Base-by-base conservation (phyloP, 441 rosid species). In the Metrosideros polymorpha region DNA sequence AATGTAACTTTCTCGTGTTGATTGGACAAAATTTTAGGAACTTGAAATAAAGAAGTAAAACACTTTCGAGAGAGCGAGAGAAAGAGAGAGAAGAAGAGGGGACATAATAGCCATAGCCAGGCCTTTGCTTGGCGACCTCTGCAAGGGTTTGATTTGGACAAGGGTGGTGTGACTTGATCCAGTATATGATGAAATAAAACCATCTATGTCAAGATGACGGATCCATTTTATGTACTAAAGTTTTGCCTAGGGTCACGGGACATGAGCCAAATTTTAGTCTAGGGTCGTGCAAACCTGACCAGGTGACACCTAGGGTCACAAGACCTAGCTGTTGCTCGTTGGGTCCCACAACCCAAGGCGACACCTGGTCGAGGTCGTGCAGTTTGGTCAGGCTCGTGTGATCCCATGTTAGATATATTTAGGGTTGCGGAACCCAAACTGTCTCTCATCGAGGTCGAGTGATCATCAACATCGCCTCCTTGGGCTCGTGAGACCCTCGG, bases 301-400 rank as follows among this genome's bases (percentile, higher is more conserved):
- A 2, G 12, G 15, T 24, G 25, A 35, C 12, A 14, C 15, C 14
- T 5, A 35, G 22, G 45, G 4, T 66, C 2, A 2, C 3, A 10
- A 12, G 25, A 35, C 27, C 45, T 6, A 35, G 27, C 45, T 24
- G 5, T 22, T 66, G 39, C 39, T 15, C 4, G 15, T 66, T 66
- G 25, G 43, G 76, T 32, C 76, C 6, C 3, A 6, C 76, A 18
- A 51, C 53, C 22, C 19, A 17, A 63, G 39, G 12, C 35, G 9
- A 61, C 1, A 6, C 25, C 12, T 9, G 9, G 25, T 32, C 0
- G 22, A 25, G 25, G 25, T 63, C 76, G 22, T 17, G 42, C 1
- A 4, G 3, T 17, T 0, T 35, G 0, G 24, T 66, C 0, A 0
- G 14, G 43, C 76, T 63, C 2, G 25, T 18, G 18, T 3, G 3